These are phyloP conservation scores for Blastobotrys serpentis DNA, from an alignment of 1,139 yeast genomes.

Conservation along the genomic window DNA sequence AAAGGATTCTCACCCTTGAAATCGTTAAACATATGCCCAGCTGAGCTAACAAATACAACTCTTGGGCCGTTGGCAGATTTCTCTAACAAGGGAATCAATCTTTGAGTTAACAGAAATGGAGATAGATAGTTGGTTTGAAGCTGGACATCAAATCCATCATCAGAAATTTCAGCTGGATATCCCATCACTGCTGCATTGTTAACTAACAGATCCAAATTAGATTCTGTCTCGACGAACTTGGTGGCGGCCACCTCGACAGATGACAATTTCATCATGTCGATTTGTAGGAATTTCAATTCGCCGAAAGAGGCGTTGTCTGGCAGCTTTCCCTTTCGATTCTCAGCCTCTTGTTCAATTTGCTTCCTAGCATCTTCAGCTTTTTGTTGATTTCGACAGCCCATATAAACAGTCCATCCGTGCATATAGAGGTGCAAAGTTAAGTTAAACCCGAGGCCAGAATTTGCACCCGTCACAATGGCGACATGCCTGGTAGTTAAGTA, in stretches of 20 bases:
- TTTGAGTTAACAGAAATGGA: conserved; percentile 68
- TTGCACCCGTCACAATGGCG: conserved; percentile 77
- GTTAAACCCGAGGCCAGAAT: conserved; percentile 76
- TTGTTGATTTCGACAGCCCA: conserved; percentile 65
- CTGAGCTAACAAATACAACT: conserved; percentile 65
- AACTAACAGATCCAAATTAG: conserved; percentile 58
- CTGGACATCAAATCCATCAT: conserved; percentile 76
- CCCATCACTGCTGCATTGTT: conserved; percentile 87
- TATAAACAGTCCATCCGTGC: conserved; percentile 74
- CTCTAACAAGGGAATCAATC: conserved; percentile 56
- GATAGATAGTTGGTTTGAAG: conserved; percentile 77
- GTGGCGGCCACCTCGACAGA: conserved; percentile 59
- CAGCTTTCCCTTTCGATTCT: conserved; percentile 32
- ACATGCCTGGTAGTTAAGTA: conserved; percentile 45
- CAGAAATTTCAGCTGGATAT: conserved; percentile 60
- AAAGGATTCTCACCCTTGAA: conserved; percentile 46
- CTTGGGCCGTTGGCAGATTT: conserved; percentile 48
- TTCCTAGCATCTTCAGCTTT: conserved; percentile 57
- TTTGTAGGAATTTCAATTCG: conserved; percentile 54
- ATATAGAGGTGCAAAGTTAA: conserved; percentile 72
- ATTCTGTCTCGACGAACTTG: conserved; percentile 51
- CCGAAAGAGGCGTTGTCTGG: conserved; percentile 45
- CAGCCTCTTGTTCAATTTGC: conserved; percentile 56
- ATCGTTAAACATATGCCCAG: conserved; percentile 63
- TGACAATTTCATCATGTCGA: conserved; percentile 60